phyloP scores from a whole-genome alignment of 768 basidiomycete species.

The Filobasidium wieringae region DNA sequence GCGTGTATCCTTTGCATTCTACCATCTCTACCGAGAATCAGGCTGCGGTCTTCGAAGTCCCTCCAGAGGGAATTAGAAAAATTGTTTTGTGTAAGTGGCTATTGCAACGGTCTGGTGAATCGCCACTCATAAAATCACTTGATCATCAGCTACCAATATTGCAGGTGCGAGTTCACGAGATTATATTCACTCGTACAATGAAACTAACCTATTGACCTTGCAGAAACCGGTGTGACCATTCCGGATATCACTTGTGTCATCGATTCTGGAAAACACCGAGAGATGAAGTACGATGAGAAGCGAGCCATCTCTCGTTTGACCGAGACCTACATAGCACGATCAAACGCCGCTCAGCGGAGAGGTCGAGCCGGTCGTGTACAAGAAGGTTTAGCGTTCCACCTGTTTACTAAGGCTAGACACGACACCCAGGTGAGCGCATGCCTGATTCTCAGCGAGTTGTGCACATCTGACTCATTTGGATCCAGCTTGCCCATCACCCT shows the following conservation, averaged over 20 bases:
- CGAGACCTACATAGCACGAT: slow-evolving; percentile 81
- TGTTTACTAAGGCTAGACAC: slow-evolving; percentile 78
- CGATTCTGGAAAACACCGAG: slow-evolving; percentile 82
- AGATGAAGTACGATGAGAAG: slow-evolving; percentile 98
- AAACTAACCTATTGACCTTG: slow-evolving; percentile 65
- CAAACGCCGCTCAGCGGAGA: slow-evolving; percentile 70
- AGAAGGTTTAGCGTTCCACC: slow-evolving; percentile 80
- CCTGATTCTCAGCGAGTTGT: neutral
- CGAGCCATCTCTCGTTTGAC: slow-evolving; percentile 83
- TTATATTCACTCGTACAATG: too few species aligned
- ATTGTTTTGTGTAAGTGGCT: slow-evolving; percentile 70
- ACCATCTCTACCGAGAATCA: slow-evolving; percentile 86
- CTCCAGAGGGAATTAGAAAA: slow-evolving; percentile 67
- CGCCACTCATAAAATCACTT: neutral
- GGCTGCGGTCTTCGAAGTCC: slow-evolving; percentile 76
- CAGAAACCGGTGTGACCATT: slow-evolving; percentile 96
- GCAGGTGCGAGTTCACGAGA: slow-evolving; percentile 17
- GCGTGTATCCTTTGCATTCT: slow-evolving; percentile 77
- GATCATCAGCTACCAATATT: slow-evolving; percentile 21
- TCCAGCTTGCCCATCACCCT: slow-evolving; percentile 74
- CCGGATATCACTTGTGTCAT: slow-evolving; percentile 96
- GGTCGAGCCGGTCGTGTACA: slow-evolving; percentile 88
- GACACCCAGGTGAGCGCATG: slow-evolving; percentile 55
- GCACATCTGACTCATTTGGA: neutral
- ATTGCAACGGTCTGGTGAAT: neutral